Evolutionary conservation across 441 rosid genomes (phyloP), one percentile per base, ranked within the genome.

Genomic region (Gossypium schwendimanii): DNA sequence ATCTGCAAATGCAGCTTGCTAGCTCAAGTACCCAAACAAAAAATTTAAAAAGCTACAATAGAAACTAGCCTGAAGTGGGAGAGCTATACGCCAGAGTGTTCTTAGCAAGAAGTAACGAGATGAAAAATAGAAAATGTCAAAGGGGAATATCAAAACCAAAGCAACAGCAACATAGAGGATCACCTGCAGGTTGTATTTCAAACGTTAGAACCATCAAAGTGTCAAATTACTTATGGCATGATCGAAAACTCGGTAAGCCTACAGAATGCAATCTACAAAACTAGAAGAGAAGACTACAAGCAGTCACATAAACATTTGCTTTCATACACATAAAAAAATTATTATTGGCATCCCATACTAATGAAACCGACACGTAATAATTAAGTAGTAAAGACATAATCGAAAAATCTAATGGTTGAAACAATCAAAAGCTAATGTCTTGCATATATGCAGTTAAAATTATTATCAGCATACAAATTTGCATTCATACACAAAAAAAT

Each of bases 101-200:
- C 89, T 87, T 73, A 89, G 81, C 65, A 89, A 86, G 78, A 81
- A 89, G 82, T 79, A 89, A 69, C 94, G 89, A 58, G 86, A 74
- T 28, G 92, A 86, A 83, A 89, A 77, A 75, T 86, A 86, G 77
- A 89, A 86, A 61, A 89, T 89, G 74, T 89, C 94, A 20, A 89
- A 89, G 26, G 94, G 94, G 74, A 86, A 89, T 71, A 89, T 78
- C 77, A 89, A 78, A 74, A 85, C 78, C 81, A 88, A 70, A 67
- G 87, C 87, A 65, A 89, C 80, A 73, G 89, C 88, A 66, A 85
- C 69, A 80, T 88, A 88, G 69, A 88, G 66, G 55, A 88, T 85
- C 68, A 89, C 92, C 92, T 89, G 86, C 85, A 78, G 72, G 36
- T 67, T 36, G 45, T 26, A 73, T 18, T 75, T 59, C 26, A 71